phyloP scores from a whole-genome alignment of 768 basidiomycete species.

The Tricholoma sp. region DNA sequence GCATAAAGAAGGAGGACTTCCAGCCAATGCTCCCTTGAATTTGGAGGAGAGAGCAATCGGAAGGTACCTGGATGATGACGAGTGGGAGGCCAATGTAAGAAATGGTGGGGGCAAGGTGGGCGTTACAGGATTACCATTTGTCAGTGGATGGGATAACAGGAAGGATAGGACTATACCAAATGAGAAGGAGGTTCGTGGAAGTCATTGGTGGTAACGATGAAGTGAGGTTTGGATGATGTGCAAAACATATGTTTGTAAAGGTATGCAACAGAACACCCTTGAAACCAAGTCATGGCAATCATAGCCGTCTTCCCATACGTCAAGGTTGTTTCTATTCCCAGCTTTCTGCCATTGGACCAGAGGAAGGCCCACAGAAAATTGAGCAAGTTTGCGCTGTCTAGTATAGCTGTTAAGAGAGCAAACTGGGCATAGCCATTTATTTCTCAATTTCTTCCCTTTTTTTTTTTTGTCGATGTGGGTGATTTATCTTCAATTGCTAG shows the following conservation, averaged over 20 bases:
- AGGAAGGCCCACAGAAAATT: no score
- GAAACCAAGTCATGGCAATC: no score
- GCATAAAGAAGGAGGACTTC: conserved; percentile 8
- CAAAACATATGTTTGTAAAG: not conserved
- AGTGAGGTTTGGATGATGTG: not conserved
- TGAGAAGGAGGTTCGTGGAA: conserved; percentile 1
- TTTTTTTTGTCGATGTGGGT: not conserved
- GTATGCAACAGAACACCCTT: not conserved
- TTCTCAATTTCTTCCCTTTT: no score
- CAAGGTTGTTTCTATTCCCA: not conserved
- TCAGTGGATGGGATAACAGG: not conserved
- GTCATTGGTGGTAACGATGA: not conserved
- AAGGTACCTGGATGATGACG: conserved; percentile 60
- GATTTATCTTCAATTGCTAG: not conserved
- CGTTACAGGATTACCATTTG: not conserved
- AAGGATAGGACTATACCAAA: not conserved
- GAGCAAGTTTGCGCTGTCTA: no score
- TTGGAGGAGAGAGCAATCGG: conserved; percentile 51
- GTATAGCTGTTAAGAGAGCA: not conserved
- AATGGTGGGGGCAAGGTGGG: conserved; percentile 2
- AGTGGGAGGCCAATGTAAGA: conserved; percentile 51
- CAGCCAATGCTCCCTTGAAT: conserved; percentile 4
- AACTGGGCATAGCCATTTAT: no score
- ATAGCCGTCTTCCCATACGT: no score
- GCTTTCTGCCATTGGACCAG: not conserved